Evolutionary conservation across 257 asterid species (phyloP), one percentile per base, ranked within the genome.

Genomic region (Nicotiana knightiana): DNA sequence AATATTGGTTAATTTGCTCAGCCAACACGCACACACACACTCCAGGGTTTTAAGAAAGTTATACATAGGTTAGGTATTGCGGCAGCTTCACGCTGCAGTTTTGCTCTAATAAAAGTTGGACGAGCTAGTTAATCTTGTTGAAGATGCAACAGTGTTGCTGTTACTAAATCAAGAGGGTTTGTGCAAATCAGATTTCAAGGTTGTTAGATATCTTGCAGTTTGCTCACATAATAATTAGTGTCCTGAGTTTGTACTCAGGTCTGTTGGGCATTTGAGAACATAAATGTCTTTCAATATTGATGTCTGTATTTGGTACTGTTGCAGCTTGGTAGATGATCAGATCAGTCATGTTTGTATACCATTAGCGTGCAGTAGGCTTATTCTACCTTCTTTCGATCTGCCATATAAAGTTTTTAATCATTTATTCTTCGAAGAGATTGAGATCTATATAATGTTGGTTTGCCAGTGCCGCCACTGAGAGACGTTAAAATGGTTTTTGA

Each of bases 91-190:
- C 15, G 63, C 80, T 75, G 63, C 80, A 75, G 63, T 75, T 48
- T 51, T 75, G 28, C 79, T 73, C 80, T 75, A 75, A 75, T 75
- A 75, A 51, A 75, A 48, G 63, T 48, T 51, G 80, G 80, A 26
- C 18, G 80, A 28, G 63, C 63, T 75, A 51, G 62, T 75, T 28
- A 28, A 71, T 46, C 46, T 13, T 65, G 8, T 24, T 71, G 7
- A 46, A 71, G 61, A 21, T 71, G 26, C 28, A 46, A 13, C 33
- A 4, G 33, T 10, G 79, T 16, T 46, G 7, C 11, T 71, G 59
- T 59, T 71, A 35, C 39, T 46, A 46, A 15, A 71, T 46, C 61
- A 71, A 71, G 33, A 71, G 15, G 61, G 39, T 71, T 71, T 46
- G 39, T 71, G 79, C 79, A 4, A 59, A 24, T 71, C 39, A 71